Conservation (phyloP, 805 yeast genomes). For the Candida stauntonica region DNA sequence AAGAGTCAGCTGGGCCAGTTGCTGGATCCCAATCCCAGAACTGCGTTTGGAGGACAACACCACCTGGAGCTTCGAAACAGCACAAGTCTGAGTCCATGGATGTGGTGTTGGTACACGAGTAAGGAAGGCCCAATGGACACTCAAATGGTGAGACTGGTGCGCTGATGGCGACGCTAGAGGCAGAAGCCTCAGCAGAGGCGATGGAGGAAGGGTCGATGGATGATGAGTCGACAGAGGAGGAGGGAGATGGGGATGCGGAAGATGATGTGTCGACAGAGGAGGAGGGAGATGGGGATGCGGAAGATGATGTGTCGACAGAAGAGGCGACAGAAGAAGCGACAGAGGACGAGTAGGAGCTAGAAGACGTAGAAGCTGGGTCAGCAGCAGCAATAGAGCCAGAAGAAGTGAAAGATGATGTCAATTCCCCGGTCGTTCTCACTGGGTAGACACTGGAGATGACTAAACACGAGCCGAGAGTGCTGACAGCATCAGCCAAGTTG, state of each 20-base stretch:
- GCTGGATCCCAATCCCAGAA: slow-evolving; percentile 88
- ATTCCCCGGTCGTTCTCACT: not conserved
- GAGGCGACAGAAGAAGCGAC: not conserved
- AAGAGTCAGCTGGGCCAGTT: slow-evolving; percentile 63
- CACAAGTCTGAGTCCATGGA: slow-evolving; percentile 53
- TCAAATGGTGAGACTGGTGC: not conserved
- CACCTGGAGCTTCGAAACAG: slow-evolving; percentile 86
- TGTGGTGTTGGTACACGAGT: slow-evolving; percentile 56
- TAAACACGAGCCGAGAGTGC: slow-evolving; percentile 4
- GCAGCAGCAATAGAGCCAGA: slow-evolving; percentile 1
- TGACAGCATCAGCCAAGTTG: slow-evolving; percentile 8
- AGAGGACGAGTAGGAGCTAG: not conserved
- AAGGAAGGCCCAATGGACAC: slow-evolving; percentile 58
- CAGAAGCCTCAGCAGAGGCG: not conserved
- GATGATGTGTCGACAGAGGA: slow-evolving; percentile 2
- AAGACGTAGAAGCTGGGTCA: not conserved
- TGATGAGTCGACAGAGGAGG: slow-evolving; percentile 1
- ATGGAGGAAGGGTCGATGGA: too few species aligned
- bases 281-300: not conserved
- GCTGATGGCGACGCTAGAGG: not conserved
- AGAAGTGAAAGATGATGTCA: not conserved
- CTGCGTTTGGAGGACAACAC: slow-evolving; percentile 78
- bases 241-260: slow-evolving; percentile 1
- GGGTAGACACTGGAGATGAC: slow-evolving; percentile 9
- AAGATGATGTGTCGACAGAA: not conserved